phyloP scores from a whole-genome alignment of 108 stramenopile species.

The Nitzschia putrida region DNA sequence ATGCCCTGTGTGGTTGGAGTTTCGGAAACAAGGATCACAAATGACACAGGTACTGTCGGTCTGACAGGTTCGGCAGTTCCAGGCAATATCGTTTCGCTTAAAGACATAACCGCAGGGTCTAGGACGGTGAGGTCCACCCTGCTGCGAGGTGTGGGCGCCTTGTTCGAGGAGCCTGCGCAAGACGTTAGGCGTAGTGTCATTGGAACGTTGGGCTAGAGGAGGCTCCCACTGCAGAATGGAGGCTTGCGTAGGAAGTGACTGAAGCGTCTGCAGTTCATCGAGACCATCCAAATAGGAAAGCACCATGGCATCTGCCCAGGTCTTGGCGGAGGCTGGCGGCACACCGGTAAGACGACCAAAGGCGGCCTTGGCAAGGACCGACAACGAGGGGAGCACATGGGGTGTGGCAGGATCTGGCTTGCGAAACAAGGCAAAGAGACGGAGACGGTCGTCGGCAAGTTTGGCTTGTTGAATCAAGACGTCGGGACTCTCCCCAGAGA shows the following conservation, averaged over 20 bases:
- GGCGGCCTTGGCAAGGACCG: slow-evolving; percentile 62
- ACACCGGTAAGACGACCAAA: slow-evolving; percentile 78
- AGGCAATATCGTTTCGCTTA: slow-evolving; percentile 93
- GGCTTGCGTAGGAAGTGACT: not conserved
- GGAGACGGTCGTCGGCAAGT: slow-evolving; percentile 54
- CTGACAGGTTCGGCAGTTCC: slow-evolving; percentile 97
- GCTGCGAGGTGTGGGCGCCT: slow-evolving; percentile 11
- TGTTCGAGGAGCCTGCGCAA: slow-evolving; percentile 32
- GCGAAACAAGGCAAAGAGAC: slow-evolving; percentile 16
- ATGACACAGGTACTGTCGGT: slow-evolving; percentile 95
- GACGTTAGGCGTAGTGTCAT: slow-evolving; percentile 26
- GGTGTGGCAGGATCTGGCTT: slow-evolving; percentile 23
- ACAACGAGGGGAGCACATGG: slow-evolving; percentile 66
- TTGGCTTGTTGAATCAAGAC: slow-evolving; percentile 52
- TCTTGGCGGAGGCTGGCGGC: slow-evolving; percentile 43
- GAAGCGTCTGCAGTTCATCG: slow-evolving; percentile 11
- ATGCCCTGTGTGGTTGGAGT: slow-evolving; percentile 91
- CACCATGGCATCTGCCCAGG: slow-evolving; percentile 84
- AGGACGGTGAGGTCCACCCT: slow-evolving; percentile 13
- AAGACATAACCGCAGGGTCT: slow-evolving; percentile 95
- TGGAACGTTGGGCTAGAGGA: slow-evolving; percentile 9
- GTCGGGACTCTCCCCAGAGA: slow-evolving; percentile 23
- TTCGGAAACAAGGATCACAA: slow-evolving; percentile 93
- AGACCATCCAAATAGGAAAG: slow-evolving; percentile 58
- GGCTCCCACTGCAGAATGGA: slow-evolving; percentile 16